Evolutionary conservation across 2,329 filamentous ascomycete genomes (phyloP), one percentile per base, ranked within the genome.

Genomic region (Trichoderma hamatum): DNA sequence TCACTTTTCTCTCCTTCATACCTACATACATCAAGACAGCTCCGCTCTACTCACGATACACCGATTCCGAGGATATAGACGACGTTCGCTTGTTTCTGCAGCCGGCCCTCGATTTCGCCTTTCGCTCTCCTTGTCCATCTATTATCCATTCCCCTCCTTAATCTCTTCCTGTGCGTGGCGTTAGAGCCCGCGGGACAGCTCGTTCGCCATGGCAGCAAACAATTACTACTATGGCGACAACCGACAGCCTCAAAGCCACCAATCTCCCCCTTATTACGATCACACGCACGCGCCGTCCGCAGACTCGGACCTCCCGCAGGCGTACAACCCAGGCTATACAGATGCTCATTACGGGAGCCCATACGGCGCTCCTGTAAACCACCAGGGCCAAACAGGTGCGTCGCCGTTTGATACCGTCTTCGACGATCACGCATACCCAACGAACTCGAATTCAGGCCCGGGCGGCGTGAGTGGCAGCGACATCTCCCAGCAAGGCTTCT

Each of bases 391-490:
- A 69, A 78, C 78, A 30, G 78, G 76, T 58, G 80, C 74, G 74
- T 85, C 88, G 24, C 89, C 89, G 11, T 90, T 91, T 76, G 86
- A 88, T 67, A 86, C 85, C 59, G 87, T 89, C 68, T 91, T 91
- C 77, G 89, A 91, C 78, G 89, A 92, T 77, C 83, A 89, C 79
- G 84, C 85, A 69, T 91, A 92, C 75, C 87, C 88, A 68, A 81
- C 85, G 62, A 84, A 83, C 74, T 80, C 85, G 62, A 84, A 83
- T 74, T 80, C 60, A 46, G 51, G 54, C n/a, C 54, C 64, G 52
- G 69, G 56, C 54, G 63, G 54, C 16, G 79, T 75, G 76, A 80
- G 75, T 77, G 81, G 74, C 72, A 82, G 74, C 76, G 80, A 77
- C 78, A 81, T 79, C 78, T 74, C 75, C 11, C 78, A 76, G 43